Evolutionary conservation across 1,284 basidiomycete species (phyloP).

Genomic region (Leccinum pseudoinsigne): DNA sequence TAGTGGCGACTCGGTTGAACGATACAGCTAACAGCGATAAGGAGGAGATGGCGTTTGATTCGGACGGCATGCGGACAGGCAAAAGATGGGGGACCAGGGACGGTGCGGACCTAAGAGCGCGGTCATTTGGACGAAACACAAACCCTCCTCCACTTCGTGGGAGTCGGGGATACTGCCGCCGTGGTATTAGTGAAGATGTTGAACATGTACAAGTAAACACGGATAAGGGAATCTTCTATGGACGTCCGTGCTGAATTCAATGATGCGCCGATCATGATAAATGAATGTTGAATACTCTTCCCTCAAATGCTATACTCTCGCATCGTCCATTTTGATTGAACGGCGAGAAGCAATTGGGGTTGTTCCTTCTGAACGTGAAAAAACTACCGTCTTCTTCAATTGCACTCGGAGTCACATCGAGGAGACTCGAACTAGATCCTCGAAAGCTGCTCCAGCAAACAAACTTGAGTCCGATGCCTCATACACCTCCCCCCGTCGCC

Average conservation of each 20-base stretch:
- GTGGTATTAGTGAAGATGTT: not conserved
- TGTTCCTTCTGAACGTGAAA: not conserved
- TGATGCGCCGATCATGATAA: conserved; percentile 1
- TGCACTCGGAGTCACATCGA: too few relatives aligned
- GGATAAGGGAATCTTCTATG: conserved; percentile 3
- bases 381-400: not conserved
- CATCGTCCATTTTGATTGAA: conserved; percentile 9
- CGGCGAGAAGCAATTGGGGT: conserved; percentile 14
- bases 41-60: not conserved
- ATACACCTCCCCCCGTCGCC: not conserved
- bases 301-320: conserved; percentile 3
- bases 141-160: too few relatives aligned
- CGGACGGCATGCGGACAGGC: not conserved
- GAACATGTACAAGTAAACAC: not conserved
- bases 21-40: not conserved
- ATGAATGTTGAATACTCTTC: not conserved
- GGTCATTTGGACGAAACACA: too few relatives aligned
- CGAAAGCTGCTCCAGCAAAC: conserved; percentile 13
- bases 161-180: too few relatives aligned
- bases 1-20: conserved; percentile 2
- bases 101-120: conserved; percentile 9
- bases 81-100: conserved; percentile 11
- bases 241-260: conserved; percentile 14
- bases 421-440: not conserved
- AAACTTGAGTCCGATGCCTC: too few relatives aligned